A percentile compares a stretch with the other conserved stretches of the same genome.
Evolutionary conservation across 2,329 filamentous ascomycete species (phyloP).

Genomic region (Fusarium proliferatum): DNA sequence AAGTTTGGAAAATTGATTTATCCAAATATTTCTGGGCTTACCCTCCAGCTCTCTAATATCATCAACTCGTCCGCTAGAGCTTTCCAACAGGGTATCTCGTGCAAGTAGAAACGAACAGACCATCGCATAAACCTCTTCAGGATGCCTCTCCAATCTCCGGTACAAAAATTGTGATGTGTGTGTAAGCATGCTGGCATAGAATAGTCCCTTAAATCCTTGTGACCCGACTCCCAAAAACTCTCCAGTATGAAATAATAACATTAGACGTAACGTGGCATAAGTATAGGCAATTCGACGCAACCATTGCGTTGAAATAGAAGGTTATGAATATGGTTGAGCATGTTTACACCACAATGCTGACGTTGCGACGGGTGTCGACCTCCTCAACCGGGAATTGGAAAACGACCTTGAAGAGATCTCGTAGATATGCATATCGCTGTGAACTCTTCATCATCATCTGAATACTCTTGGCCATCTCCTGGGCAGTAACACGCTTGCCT

Average conservation of each 20-base stretch:
- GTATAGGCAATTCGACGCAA: not conserved
- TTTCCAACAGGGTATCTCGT: slow-evolving; percentile 47
- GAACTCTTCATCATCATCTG: slow-evolving; percentile 76
- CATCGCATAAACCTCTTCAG: slow-evolving; percentile 34
- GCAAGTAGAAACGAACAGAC: slow-evolving; percentile 46
- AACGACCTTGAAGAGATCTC: slow-evolving; percentile 84
- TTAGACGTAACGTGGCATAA: slow-evolving; percentile 28
- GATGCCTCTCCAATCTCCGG: slow-evolving; percentile 13
- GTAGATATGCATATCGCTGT: slow-evolving; percentile 79
- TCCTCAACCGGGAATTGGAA: slow-evolving; percentile 89
- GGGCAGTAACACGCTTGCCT: slow-evolving; percentile 71
- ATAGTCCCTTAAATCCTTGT: slow-evolving; percentile 9
- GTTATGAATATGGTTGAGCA: not conserved
- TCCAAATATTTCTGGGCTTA: not conserved
- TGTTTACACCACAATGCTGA: slow-evolving; percentile 65
- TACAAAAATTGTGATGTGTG: slow-evolving; percentile 24
- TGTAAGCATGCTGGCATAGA: slow-evolving; percentile 6
- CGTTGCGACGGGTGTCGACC: slow-evolving; percentile 72
- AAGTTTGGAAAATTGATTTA: not conserved
- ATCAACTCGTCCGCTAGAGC: slow-evolving; percentile 31
- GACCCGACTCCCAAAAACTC: slow-evolving; percentile 22
- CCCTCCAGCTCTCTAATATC: slow-evolving; percentile 11
- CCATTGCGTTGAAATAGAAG: not conserved
- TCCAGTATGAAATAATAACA: slow-evolving; percentile 28
- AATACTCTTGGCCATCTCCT: slow-evolving; percentile 85